Evolutionary conservation across 179 eudicot genomes (phyloP).

Genomic region (Nepenthes alata): DNA sequence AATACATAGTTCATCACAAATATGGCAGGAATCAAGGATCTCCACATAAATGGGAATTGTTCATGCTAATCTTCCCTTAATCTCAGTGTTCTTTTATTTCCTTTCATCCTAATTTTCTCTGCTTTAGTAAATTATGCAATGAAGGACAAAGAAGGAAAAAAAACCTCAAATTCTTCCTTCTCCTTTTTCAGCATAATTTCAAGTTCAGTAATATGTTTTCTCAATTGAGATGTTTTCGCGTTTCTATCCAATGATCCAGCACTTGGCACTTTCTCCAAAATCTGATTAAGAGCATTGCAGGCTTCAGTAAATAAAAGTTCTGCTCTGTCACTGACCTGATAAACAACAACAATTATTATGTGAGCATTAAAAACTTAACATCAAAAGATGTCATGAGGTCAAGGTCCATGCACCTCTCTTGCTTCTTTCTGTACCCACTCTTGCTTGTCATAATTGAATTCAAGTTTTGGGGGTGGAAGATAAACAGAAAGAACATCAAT

Average conservation of each 20-base stretch:
- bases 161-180: constrained; percentile 44
- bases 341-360: constrained; percentile 5
- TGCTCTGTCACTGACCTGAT: constrained; percentile 27
- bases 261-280: constrained; percentile 20
- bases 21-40: neutral
- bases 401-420: constrained; percentile 21
- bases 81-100: neutral
- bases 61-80: neutral
- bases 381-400: neutral
- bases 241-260: constrained; percentile 19
- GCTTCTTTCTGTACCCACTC: constrained; percentile 38
- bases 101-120: neutral
- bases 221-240: constrained; percentile 18
- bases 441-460: constrained; percentile 24
- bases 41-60: neutral
- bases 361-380: neutral
- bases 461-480: constrained; percentile 38
- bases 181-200: constrained; percentile 28
- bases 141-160: neutral
- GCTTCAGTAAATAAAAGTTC: constrained; percentile 38
- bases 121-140: neutral
- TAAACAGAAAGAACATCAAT: constrained; percentile 30
- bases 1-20: no score
- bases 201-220: constrained; percentile 22
- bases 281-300: constrained; percentile 27